phyloP scores from a whole-genome alignment of 495 filamentous ascomycete species.

The Penicillium alfredii region DNA sequence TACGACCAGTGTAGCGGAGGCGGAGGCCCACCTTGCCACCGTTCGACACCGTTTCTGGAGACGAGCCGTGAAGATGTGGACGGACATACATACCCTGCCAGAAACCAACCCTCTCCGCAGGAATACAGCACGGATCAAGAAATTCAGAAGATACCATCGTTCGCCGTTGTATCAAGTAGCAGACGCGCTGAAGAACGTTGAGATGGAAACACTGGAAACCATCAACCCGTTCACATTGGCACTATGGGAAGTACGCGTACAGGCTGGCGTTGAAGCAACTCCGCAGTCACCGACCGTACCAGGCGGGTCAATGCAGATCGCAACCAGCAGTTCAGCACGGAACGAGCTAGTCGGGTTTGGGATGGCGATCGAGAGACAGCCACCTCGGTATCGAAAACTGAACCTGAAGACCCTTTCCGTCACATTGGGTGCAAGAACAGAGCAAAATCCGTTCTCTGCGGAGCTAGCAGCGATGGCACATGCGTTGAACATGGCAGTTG shows the following conservation, averaged over 20 bases:
- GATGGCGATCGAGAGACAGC: no score
- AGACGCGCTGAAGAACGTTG: slow-evolving; percentile 9
- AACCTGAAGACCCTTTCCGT: no score
- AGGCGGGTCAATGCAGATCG: slow-evolving; percentile 9
- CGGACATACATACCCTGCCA: no score
- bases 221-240: slow-evolving; percentile 11
- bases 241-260: slow-evolving; percentile 12
- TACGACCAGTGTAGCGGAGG: no score
- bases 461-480: slow-evolving; percentile 16
- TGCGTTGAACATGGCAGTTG: slow-evolving; percentile 8
- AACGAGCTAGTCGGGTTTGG: no score
- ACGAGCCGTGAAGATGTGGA: slow-evolving; percentile 17
- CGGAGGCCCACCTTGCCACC: slow-evolving; percentile 11
- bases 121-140: slow-evolving; percentile 7
- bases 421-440: no score
- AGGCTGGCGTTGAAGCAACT: slow-evolving; percentile 1
- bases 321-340: no score
- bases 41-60: slow-evolving; percentile 12
- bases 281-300: slow-evolving; percentile 2
- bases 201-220: no score
- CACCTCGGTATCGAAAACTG: no score
- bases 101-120: slow-evolving; percentile 21
- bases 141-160: slow-evolving; percentile 13
- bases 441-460: no score
- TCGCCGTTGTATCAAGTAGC: slow-evolving; percentile 7